Conservation (phyloP, 768 basidiomycete genomes). For the Amanita subjunquillea region DNA sequence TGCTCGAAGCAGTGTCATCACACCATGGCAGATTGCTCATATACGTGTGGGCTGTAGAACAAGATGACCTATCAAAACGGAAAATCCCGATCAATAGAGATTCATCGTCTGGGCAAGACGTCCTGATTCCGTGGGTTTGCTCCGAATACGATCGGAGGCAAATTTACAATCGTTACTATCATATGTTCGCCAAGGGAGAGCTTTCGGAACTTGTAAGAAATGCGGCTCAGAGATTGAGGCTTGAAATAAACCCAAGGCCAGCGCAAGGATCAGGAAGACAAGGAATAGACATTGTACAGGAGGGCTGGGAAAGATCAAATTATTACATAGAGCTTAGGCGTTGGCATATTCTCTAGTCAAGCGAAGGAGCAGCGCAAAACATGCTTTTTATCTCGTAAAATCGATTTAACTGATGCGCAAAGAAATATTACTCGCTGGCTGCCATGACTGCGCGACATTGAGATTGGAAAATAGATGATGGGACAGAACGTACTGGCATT, state of each 20-base stretch:
- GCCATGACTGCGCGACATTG: constrained; percentile 63
- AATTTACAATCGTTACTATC: constrained; percentile 87
- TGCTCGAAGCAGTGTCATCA: constrained; percentile 57
- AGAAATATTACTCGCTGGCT: constrained; percentile 64
- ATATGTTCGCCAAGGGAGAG: constrained; percentile 86
- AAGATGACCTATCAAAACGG: constrained; percentile 78
- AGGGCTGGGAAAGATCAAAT: constrained; percentile 85
- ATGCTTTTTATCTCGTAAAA: constrained; percentile 11
- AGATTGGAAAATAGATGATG: background rate
- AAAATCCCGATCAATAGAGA: constrained; percentile 32
- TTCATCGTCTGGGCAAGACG: constrained; percentile 52
- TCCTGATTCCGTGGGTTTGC: constrained; percentile 85
- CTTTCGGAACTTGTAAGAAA: constrained; percentile 47
- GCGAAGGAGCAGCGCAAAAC: constrained; percentile 4
- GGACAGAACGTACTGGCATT: constrained; percentile 74
- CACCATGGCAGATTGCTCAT: constrained; percentile 72
- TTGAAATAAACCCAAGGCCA: constrained; percentile 35
- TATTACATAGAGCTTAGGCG: constrained; percentile 71
- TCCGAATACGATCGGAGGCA: constrained; percentile 22
- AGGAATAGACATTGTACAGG: constrained; percentile 60
- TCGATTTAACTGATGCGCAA: constrained; percentile 11
- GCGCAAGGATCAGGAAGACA: constrained; percentile 12
- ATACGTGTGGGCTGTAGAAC: constrained; percentile 96
- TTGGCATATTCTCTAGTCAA: constrained; percentile 30
- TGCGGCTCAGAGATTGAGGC: constrained; percentile 49